A percentile compares a stretch with the other conserved stretches of the same genome.
Conservation (phyloP, 305 asterid species). For the Andrographis paniculata region DNA sequence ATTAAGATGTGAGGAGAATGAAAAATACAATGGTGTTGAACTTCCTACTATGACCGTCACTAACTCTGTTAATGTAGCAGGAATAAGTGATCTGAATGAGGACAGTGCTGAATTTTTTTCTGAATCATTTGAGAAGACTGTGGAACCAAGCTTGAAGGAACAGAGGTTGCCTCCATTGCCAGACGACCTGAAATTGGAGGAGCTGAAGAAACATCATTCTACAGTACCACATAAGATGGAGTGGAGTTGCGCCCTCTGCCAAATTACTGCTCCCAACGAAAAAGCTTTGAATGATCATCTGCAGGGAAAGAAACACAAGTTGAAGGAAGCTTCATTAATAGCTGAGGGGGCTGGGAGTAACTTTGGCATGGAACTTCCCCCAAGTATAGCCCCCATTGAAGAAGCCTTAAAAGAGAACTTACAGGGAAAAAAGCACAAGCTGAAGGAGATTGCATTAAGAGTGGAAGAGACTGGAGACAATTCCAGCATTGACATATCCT, state of each 20-base stretch:
- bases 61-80: background rate
- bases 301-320: background rate
- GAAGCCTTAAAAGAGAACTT: too few relatives aligned
- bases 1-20: background rate
- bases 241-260: background rate
- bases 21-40: too few relatives aligned
- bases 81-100: background rate
- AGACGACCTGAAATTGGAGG: background rate
- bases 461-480: too few relatives aligned
- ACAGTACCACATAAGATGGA: too few relatives aligned
- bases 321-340: background rate
- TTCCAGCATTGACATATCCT: too few relatives aligned
- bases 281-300: background rate
- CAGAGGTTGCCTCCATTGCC: background rate
- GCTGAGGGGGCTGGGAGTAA: background rate
- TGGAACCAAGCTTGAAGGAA: background rate
- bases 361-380: background rate
- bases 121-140: too few relatives aligned
- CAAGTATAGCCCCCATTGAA: background rate
- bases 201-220: too few relatives aligned
- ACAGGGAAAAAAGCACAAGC: too few relatives aligned
- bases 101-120: background rate
- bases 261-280: background rate
- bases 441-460: too few relatives aligned
- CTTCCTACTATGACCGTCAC: background rate